Conservation (phyloP, 2,329 filamentous ascomycete genomes). For the Aspergillus pseudonomiae region DNA sequence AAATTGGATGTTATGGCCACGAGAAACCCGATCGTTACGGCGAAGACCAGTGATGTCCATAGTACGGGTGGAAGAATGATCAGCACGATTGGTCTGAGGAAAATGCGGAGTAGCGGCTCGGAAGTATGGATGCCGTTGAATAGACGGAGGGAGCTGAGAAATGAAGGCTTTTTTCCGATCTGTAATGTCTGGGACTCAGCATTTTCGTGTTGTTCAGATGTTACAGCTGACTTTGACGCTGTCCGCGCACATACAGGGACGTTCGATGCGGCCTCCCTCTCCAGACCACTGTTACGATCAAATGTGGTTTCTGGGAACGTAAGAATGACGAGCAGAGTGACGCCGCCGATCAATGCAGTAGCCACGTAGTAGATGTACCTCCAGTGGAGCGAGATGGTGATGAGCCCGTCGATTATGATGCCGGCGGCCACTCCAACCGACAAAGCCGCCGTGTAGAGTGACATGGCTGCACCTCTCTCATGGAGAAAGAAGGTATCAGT, state of each 20-base stretch:
- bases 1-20: not conserved
- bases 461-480: not conserved
- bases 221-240: not conserved
- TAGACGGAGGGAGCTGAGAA: not conserved
- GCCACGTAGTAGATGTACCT: conserved; percentile 29
- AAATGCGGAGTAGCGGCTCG: not conserved
- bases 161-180: not conserved
- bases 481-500: conserved; percentile 39
- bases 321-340: not conserved
- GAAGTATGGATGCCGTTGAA: not conserved
- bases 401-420: conserved; percentile 36
- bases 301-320: not conserved
- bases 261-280: not conserved
- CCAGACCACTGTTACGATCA: not conserved
- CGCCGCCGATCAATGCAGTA: not conserved
- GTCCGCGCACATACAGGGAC: not conserved
- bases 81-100: not conserved
- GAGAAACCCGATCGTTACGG: not conserved
- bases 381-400: conserved; percentile 39
- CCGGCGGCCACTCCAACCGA: conserved; percentile 27
- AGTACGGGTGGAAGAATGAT: not conserved
- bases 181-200: not conserved
- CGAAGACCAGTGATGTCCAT: not conserved
- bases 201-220: not conserved
- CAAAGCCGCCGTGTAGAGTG: conserved; percentile 24